phyloP scores from a whole-genome alignment of 441 rosid genomes.

The Gossypium schwendimanii region DNA sequence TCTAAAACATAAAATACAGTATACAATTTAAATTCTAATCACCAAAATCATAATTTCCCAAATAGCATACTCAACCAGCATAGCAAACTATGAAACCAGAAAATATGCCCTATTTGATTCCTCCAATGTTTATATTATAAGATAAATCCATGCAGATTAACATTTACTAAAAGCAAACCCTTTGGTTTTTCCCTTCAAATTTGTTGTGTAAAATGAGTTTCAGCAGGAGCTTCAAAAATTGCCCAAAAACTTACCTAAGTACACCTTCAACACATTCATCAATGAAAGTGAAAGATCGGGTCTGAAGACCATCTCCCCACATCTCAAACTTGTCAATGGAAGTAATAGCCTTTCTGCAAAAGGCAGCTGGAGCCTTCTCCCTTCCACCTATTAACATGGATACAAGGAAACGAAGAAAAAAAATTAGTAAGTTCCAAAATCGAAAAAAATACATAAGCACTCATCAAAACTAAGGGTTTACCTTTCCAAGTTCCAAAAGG shows the following conservation, averaged over 20 bases:
- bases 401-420: neutral
- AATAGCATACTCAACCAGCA: neutral
- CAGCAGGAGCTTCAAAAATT: neutral
- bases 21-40: neutral
- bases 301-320: conserved; percentile 99
- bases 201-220: neutral
- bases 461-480: conserved; percentile 13
- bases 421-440: conserved; percentile 2
- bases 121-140: neutral
- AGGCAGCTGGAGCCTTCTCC: conserved; percentile 99
- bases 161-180: neutral
- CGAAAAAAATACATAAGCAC: neutral
- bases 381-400: conserved; percentile 62
- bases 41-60: neutral
- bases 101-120: neutral
- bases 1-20: neutral
- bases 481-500: conserved; percentile 99
- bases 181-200: neutral
- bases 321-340: conserved; percentile 82
- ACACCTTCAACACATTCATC: conserved; percentile 98
- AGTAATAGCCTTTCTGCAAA: conserved; percentile 82
- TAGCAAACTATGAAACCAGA: neutral
- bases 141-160: neutral
- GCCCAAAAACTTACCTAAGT: conserved; percentile 47
- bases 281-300: conserved; percentile 93